Evolutionary conservation across 169 alveolate species (phyloP), one percentile per base, ranked within the genome.

Genomic region (Eimeria sp.): DNA sequence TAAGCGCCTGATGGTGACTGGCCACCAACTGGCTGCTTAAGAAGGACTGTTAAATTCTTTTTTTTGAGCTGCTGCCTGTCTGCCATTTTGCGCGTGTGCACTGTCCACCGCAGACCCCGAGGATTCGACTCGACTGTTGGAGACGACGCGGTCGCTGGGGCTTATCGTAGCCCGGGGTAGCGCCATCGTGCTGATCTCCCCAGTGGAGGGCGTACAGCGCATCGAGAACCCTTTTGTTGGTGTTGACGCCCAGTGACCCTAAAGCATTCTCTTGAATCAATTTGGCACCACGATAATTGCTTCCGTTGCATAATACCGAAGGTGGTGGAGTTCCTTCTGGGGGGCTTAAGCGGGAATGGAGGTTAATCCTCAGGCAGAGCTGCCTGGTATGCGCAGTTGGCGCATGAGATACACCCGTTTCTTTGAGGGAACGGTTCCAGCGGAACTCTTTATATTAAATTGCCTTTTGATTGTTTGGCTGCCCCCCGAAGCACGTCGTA

Each of bases 91-190:
- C 13, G 57, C 57, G 6, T 86, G 54, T 45, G 88, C 45, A 45
- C 88, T 78, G 67, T 27, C 14, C 65, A 25, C 63, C 45, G 27
- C 80, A 98, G 99, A 98, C 70, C 98, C 99, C 27, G 98, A 98
- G 67, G 98, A 98, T 83, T 95, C 98, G 43, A 96, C 96, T 92
- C 96, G 95, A 34, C 78, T 97, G 47, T 96, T 98, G 13, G 98
- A 98, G 14, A 94, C 98, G 75, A 98, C 98, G 34, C 97, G 99
- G 43, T 92, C 95, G 18, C 94, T 98, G 58, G 99, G 99, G 34
- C 97, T 98, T 47, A 95, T 98, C 16, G 99, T 98, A 6, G 99
- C 99, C 5, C 96, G 99, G n/a, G 99, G 99, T 34, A 98, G 99
- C 45, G 98, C 99, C 94, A 97, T 98, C 76, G 97, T 98, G 13